Evolutionary conservation across 73 alveolate species (phyloP).

Genomic region (Tetrahymena thermophila): DNA sequence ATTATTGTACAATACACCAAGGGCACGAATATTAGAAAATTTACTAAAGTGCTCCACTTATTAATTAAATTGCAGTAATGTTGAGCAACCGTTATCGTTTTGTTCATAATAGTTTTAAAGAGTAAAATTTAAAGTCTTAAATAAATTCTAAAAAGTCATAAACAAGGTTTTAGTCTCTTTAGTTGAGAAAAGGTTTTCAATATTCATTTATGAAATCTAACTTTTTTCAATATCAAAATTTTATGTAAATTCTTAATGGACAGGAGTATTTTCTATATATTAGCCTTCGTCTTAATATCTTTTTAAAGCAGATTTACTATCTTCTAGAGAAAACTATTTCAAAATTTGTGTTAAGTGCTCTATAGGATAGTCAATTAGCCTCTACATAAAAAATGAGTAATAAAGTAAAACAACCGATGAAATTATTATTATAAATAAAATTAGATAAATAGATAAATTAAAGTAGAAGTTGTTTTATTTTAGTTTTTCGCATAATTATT

Average conservation of each 20-base stretch:
- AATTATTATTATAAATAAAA: not conserved
- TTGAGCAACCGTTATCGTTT: not conserved
- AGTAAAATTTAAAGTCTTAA: not conserved
- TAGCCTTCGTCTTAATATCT: not conserved
- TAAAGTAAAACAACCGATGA: not conserved
- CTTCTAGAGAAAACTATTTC: not conserved
- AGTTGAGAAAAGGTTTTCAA: not conserved
- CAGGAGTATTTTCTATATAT: not conserved
- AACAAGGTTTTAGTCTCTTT: not conserved
- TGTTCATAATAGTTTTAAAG: not conserved
- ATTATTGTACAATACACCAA: not conserved
- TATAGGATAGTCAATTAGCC: not conserved
- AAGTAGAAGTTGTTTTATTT: not conserved
- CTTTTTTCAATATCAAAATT: not conserved
- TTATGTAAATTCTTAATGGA: not conserved
- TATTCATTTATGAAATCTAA: not conserved
- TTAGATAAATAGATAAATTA: not conserved
- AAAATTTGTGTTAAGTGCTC: not conserved
- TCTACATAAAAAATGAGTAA: not conserved
- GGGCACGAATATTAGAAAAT: not conserved
- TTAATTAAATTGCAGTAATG: not conserved
- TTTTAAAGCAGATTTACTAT: not conserved
- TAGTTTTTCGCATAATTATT: not conserved
- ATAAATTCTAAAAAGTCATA: not conserved
- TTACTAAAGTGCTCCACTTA: not conserved